Percentiles rank a stretch among this genome's conserved stretches.
phyloP scores from a whole-genome alignment of 2,329 filamentous ascomycete species.

The Penicillium sp. region DNA sequence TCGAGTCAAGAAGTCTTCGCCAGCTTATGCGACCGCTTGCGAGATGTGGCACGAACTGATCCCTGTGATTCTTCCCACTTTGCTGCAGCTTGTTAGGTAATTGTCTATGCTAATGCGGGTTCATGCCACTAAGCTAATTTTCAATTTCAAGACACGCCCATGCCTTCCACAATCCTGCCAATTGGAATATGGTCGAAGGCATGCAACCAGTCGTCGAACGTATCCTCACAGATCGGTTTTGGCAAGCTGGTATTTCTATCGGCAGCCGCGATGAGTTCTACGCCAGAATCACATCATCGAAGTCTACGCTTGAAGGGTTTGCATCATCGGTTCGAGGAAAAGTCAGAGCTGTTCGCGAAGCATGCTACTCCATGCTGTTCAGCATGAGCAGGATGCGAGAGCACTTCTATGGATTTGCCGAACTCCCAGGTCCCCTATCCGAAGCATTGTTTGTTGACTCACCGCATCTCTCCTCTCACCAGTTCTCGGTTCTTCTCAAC shows the following conservation, averaged over 20 bases:
- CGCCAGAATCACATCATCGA: constrained; percentile 82
- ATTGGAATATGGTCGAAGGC: constrained; percentile 77
- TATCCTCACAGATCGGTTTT: constrained; percentile 91
- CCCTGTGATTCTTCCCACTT: constrained; percentile 75
- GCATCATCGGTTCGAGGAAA: constrained; percentile 89
- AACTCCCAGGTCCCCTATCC: constrained; percentile 78
- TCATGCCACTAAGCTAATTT: constrained; percentile 10
- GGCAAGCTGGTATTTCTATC: constrained; percentile 95
- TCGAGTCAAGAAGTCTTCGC: constrained; percentile 71
- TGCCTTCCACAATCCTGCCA: constrained; percentile 80
- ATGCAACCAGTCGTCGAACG: constrained; percentile 74
- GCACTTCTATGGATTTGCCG: constrained; percentile 85
- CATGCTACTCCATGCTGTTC: constrained; percentile 90
- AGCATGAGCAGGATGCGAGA: constrained; percentile 85
- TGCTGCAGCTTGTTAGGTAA: constrained; percentile 77
- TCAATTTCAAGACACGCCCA: constrained; percentile 69
- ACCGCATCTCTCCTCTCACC: constrained; percentile 80
- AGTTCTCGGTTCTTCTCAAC: constrained; percentile 89
- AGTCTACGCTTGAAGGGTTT: constrained; percentile 84
- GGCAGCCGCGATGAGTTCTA: constrained; percentile 98
- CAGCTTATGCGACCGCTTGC: constrained; percentile 71
- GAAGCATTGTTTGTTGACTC: constrained; percentile 81
- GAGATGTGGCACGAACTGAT: constrained; percentile 83
- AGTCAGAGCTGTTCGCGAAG: constrained; percentile 84
- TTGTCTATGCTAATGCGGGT: constrained; percentile 10